Evolutionary conservation across 768 basidiomycete species (phyloP), one percentile per base, ranked within the genome.

Genomic region (Nidula microcarpa): DNA sequence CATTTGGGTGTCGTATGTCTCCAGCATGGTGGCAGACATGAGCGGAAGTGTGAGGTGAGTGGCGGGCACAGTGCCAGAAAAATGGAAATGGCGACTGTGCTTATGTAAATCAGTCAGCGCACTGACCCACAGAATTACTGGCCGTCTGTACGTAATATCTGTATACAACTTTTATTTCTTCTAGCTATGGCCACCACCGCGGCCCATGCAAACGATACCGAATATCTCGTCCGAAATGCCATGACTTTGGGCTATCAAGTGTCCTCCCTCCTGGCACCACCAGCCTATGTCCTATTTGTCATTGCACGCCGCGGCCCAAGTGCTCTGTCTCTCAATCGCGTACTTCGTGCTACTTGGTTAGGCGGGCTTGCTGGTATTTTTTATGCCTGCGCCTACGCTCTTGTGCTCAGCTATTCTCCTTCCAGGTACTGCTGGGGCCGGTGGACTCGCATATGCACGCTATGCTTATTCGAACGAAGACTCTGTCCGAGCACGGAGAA

Each of bases 291-390:
- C 5, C 75, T 73, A 0, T 77, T 82, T 55, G 65, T 80, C 9
- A 57, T 88, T 34, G 71, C 74, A 34, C 76, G 81, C 57, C 81
- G 77, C 53, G 83, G 87, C 6, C 73, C 79, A 33, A 66, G 71
- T 11, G 74, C 80, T 32, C 69, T 90, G 52, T 78, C 77, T 6
- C 59, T 85, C 39, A 91, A 88, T 60, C 78, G 78, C 30, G 60
- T 85, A 13, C 74, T 91, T 35, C 82, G 87, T 10, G 83, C 87
- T 33, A 87, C 87, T 13, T 91, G 88, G 89, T 60, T 85, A 4
- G 85, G 86, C 14, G 86, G 89, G 33, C 65, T 78, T 14, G 70
- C 68, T 48, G 89, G 89, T 84, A 61, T 37, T 72, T 62, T 5
- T 49, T 33, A 14, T 3, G 3, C 18, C 18, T 10, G 18, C 18